Evolutionary conservation across 2,329 filamentous ascomycete species (phyloP), one percentile per base, ranked within the genome.

Genomic region (Chaetomiaceae sp.): DNA sequence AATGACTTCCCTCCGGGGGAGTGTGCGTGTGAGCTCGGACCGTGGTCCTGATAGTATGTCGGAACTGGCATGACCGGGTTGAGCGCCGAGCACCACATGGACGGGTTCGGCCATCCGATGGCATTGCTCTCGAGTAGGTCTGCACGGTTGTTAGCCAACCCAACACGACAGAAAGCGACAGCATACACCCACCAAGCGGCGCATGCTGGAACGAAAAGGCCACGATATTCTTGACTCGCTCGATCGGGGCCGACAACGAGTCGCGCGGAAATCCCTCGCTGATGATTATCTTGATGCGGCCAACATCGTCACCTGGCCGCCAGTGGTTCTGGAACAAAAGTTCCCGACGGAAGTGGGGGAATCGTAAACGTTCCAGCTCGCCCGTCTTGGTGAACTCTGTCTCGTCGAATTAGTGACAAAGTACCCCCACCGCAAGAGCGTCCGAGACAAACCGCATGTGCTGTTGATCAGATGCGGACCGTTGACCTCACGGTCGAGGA

Each of bases 151-250:
- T 67, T 17, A 60, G 43, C 59, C 17, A 56, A 19, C 7, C 21
- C 41, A 17, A 3, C 4, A 2, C 30, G 39, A 44, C 16, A 54
- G 33, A 20, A 34, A 34, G 16, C n/a, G n/a, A 0, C 30, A 5
- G 21, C 13, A 3, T 9, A 17, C 6, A 7, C 75, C 58, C 71
- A 92, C 89, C 77, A 48, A 87, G 69, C 1, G 89, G 89, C 30
- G 87, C 89, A 71, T 93, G 87, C 62, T 93, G 87, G 61, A 95
- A 95, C 1, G 89, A 85, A 66, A 95, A 93, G 13, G 79, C 79
- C 20, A 90, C 79, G 39, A 89, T 68, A 60, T 91, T 88, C 62
- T 85, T 86, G 55, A 87, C 72, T 35, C 82, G 73, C 60, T 88
- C 82, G 57, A 87, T 81, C 0, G 81, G 78, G 37, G 71, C 67